These are phyloP conservation scores for Lupinus albus DNA, from an alignment of 306 rosid species.

Conservation along the genomic window DNA sequence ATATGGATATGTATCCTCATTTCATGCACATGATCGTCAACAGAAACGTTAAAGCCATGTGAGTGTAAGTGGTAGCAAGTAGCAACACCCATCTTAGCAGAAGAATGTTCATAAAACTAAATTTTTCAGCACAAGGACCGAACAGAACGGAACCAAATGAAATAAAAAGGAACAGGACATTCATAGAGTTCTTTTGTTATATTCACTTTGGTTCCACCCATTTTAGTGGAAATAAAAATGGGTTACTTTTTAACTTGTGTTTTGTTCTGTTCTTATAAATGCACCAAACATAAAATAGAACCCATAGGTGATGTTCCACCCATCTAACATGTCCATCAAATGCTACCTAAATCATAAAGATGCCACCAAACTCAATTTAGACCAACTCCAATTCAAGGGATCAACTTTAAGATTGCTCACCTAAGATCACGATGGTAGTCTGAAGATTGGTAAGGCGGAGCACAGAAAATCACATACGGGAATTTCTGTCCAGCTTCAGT, in stretches of 20 bases:
- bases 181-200: no score
- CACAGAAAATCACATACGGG: constrained; percentile 84
- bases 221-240: no score
- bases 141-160: no score
- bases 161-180: no score
- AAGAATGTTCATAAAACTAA: not conserved
- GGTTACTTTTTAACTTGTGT: no score
- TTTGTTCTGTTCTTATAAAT: no score
- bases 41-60: not conserved
- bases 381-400: not conserved
- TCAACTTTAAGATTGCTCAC: constrained; percentile 45
- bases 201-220: no score
- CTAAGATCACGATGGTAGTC: constrained; percentile 80
- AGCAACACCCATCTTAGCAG: constrained; percentile 11
- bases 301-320: no score
- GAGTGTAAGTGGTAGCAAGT: not conserved
- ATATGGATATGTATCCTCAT: not conserved
- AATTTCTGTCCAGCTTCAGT: constrained; percentile 47
- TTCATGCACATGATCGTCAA: constrained; percentile 4
- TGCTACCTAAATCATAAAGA: not conserved
- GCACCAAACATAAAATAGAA: no score
- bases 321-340: no score
- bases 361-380: not conserved
- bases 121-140: no score
- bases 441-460: constrained; percentile 75